Base-by-base conservation (phyloP, 1,284 basidiomycete genomes). In the Xerocomus amazonicus region DNA sequence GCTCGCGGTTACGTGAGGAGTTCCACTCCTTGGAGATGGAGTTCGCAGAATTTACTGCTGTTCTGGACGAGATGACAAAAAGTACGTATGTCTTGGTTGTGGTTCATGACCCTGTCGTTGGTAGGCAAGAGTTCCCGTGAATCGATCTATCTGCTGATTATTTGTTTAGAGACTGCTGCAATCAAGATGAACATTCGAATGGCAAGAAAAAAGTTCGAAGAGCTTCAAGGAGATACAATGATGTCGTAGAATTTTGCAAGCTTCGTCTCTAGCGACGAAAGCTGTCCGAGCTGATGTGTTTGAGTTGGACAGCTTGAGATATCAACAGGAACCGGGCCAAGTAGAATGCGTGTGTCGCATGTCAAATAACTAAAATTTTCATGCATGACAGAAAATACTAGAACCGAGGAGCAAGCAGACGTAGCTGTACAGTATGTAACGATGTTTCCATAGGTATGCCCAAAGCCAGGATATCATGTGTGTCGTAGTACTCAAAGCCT, bases 31-130 rank as follows among this genome's bases (percentile, higher is more conserved):
- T 94, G 52, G 84, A 92, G 74, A 83, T 90, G 81, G 80, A 91
- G 68, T 73, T 92, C 55, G 73, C 83, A 56, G 81, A 92, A 56
- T 95, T 91, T 62, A 90, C 90, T 0, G 92, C 94, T 2, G 91
- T 97, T n/a, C 79, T 99, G 41, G 95, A 97, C 60, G 88, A 91
- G 59, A 79, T 99, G 72, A 98, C 96, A 12, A 80, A 83, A 59
- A 97, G 96, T 68, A 98, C 96, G 0, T 98, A 94, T 61, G 87
- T 98, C 50, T 76, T 99, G 62, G 81, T 96, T 51, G 80, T 99
- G 32, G 85, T 92, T 9, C 87, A 92, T 53, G 86, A 97, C 65
- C 89, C 90, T 0, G 81, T 84, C 61, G 87, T 96, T 60, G 88
- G 93, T 93, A 58, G 56, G 80, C 66, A 4, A 29, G 4, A 8